Percentiles rank a stretch among this genome's conserved stretches.
Evolutionary conservation across 495 filamentous ascomycete species (phyloP).

Genomic region (Podospora tetraspora): DNA sequence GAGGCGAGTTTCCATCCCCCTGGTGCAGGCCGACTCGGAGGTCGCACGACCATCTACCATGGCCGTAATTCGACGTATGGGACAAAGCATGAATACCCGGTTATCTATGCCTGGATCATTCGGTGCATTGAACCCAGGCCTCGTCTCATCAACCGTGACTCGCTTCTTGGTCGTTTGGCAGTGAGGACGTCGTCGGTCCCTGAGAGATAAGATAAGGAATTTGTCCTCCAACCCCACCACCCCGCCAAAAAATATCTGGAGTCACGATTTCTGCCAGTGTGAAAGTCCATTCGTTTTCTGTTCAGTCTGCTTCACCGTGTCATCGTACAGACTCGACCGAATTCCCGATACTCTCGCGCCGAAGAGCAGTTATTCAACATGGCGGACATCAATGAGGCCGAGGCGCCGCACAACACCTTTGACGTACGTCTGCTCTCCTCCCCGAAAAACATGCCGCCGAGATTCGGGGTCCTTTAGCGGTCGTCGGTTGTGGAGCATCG

Average conservation of each 20-base stretch:
- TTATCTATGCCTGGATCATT: neutral
- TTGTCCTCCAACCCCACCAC: neutral
- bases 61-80: neutral
- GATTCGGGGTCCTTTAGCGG: conserved; percentile 1
- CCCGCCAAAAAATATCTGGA: neutral
- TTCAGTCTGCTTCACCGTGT: neutral
- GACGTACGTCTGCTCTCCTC: conserved; percentile 10
- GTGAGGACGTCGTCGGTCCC: neutral
- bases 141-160: neutral
- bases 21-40: neutral
- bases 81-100: neutral
- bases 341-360: neutral
- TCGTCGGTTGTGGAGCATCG: neutral
- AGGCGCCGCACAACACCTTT: conserved; percentile 16
- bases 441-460: neutral
- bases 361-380: conserved; percentile 7
- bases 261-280: neutral
- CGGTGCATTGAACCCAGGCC: no score
- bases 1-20: neutral
- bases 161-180: neutral
- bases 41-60: neutral
- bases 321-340: neutral
- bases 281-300: neutral
- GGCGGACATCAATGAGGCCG: conserved; percentile 12
- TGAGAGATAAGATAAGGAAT: neutral